phyloP scores from a whole-genome alignment of 768 basidiomycete genomes.

The Amylocystis lapponica region DNA sequence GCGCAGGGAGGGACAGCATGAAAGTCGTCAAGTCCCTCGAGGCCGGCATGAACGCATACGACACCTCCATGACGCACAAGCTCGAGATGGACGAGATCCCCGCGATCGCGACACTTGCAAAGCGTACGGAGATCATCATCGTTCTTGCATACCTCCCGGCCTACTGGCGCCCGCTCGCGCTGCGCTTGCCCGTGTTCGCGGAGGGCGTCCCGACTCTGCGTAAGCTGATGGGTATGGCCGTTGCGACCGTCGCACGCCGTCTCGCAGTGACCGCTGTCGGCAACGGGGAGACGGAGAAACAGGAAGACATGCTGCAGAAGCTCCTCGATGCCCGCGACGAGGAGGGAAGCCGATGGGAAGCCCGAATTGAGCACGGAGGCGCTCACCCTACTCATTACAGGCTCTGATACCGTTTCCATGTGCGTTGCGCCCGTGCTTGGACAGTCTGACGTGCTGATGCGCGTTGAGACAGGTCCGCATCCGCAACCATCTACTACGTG shows the following conservation, averaged over 20 bases:
- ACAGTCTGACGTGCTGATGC: background rate
- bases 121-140: background rate
- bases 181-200: background rate
- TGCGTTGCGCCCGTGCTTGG: slow-evolving; percentile 1
- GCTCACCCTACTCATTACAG: slow-evolving; percentile 8
- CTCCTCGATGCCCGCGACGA: slow-evolving; percentile 11
- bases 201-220: background rate
- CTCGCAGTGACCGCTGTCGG: background rate
- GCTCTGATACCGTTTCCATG: slow-evolving; percentile 13
- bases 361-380: slow-evolving; percentile 13
- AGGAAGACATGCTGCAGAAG: slow-evolving; percentile 9
- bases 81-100: slow-evolving; percentile 2
- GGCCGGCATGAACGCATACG: background rate
- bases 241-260: slow-evolving; percentile 9
- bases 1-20: background rate
- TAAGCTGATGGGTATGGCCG: slow-evolving; percentile 2
- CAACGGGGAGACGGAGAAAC: background rate
- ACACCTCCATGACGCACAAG: background rate
- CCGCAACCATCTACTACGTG: slow-evolving; percentile 3
- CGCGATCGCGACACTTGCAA: background rate
- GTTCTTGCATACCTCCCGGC: slow-evolving; percentile 5
- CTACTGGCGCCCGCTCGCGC: background rate
- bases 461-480: background rate
- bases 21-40: background rate
- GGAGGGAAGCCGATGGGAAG: slow-evolving; percentile 9